phyloP scores from a whole-genome alignment of 2,329 filamentous ascomycete species.

The Thielaviopsis ethacetica region DNA sequence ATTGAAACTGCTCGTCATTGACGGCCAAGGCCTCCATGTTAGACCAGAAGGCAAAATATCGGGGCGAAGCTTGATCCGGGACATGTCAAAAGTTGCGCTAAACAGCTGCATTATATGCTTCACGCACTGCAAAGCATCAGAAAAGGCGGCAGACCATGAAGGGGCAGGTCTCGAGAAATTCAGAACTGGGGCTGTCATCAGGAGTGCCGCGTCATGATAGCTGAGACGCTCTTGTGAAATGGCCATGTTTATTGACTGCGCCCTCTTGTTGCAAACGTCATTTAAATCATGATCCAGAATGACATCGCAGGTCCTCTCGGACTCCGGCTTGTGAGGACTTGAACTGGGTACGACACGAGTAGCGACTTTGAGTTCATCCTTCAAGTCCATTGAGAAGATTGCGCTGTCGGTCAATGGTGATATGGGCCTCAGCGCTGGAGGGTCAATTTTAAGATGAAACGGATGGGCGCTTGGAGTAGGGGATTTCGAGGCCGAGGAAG shows the following conservation, averaged over 20 bases:
- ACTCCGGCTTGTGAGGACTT: background rate
- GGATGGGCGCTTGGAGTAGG: background rate
- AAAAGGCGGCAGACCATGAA: conserved; percentile 14
- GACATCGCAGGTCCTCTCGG: background rate
- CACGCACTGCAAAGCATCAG: background rate
- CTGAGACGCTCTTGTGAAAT: conserved; percentile 19
- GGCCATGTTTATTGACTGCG: background rate
- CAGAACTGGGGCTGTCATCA: conserved; percentile 18
- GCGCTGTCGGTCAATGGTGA: background rate
- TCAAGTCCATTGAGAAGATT: background rate
- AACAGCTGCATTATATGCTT: background rate
- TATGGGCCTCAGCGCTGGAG: background rate
- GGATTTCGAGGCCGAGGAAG: background rate
- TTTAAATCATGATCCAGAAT: background rate
- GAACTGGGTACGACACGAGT: background rate
- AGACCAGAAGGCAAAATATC: background rate
- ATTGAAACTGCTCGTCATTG: background rate
- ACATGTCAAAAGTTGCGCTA: background rate
- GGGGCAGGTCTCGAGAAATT: conserved; percentile 16
- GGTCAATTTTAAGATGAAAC: conserved; percentile 1
- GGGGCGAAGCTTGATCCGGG: background rate
- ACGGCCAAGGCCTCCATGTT: conserved; percentile 3
- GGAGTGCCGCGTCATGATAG: conserved; percentile 15
- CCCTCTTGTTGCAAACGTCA: background rate
- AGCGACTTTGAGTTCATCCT: background rate